Evolutionary conservation across 495 filamentous ascomycete species (phyloP).

Genomic region (Aspergillus diversus): DNA sequence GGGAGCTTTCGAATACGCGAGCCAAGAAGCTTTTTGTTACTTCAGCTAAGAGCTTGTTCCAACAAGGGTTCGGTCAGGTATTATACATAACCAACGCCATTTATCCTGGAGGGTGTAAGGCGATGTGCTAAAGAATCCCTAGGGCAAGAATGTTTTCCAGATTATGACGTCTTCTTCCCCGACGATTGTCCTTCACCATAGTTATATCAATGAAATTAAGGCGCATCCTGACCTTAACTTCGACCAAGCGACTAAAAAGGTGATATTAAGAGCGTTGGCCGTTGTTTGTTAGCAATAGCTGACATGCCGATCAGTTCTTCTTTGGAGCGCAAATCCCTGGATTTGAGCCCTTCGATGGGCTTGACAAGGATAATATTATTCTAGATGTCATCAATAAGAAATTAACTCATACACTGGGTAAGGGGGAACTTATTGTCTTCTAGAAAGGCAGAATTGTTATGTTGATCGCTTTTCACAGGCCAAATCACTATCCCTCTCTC

Average conservation of each 20-base stretch:
- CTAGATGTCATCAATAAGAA: slow-evolving; percentile 47
- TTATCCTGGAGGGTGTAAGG: background rate
- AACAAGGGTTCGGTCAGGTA: slow-evolving; percentile 38
- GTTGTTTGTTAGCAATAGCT: background rate
- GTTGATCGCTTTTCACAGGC: slow-evolving; percentile 18
- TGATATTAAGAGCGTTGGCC: slow-evolving; percentile 26
- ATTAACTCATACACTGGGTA: slow-evolving; percentile 52
- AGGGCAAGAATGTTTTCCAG: slow-evolving; percentile 45
- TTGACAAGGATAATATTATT: slow-evolving; percentile 34
- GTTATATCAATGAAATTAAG: slow-evolving; percentile 54
- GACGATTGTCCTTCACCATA: slow-evolving; percentile 50
- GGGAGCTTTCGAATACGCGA: slow-evolving; percentile 37
- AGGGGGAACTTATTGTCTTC: background rate
- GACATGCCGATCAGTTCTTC: slow-evolving; percentile 39
- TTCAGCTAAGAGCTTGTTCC: slow-evolving; percentile 31
- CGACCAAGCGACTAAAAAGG: slow-evolving; percentile 42
- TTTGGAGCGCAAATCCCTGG: slow-evolving; percentile 46
- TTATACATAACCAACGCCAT: background rate
- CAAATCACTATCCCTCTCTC: slow-evolving; percentile 45
- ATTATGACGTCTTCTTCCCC: slow-evolving; percentile 36
- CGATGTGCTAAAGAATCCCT: background rate
- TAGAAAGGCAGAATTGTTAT: background rate
- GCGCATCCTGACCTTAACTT: slow-evolving; percentile 45
- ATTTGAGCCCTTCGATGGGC: slow-evolving; percentile 47
- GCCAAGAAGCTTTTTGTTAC: slow-evolving; percentile 32